These are phyloP conservation scores for Inga leiocalycina DNA, from an alignment of 306 rosid genomes.

Conservation along the genomic window DNA sequence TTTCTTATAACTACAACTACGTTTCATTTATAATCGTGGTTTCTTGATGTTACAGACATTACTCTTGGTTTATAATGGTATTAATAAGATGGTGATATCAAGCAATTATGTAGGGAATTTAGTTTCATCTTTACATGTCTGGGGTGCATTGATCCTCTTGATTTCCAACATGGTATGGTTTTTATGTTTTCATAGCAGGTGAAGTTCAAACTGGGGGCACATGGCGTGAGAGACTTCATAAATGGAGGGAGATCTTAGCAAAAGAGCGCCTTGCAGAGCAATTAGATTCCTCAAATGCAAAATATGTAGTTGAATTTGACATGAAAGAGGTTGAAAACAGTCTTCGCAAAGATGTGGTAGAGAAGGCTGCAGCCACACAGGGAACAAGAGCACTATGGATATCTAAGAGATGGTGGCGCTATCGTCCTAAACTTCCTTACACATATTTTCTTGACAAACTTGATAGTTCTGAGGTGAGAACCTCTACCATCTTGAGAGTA, in stretches of 20 bases:
- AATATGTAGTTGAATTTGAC: slow-evolving; percentile 88
- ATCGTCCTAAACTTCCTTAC: slow-evolving; percentile 94
- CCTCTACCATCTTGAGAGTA: neutral
- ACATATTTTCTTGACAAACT: slow-evolving; percentile 87
- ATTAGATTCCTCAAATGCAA: slow-evolving; percentile 64
- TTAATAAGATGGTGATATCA: slow-evolving; percentile 29
- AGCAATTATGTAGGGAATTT: slow-evolving; percentile 17
- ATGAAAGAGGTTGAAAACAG: slow-evolving; percentile 98
- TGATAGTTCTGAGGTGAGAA: slow-evolving; percentile 83
- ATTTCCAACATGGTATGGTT: neutral
- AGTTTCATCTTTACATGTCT: slow-evolving; percentile 19
- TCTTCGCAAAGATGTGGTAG: slow-evolving; percentile 87
- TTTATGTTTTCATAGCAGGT: slow-evolving; percentile 43
- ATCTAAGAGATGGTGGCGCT: slow-evolving; percentile 96
- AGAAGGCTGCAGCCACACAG: slow-evolving; percentile 56
- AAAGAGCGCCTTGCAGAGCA: slow-evolving; percentile 66
- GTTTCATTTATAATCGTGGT: neutral
- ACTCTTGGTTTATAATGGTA: slow-evolving; percentile 21
- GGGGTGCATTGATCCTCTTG: slow-evolving; percentile 4
- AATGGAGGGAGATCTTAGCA: slow-evolving; percentile 79
- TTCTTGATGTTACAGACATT: slow-evolving; percentile 4
- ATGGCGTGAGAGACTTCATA: slow-evolving; percentile 84
- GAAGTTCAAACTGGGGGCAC: slow-evolving; percentile 55
- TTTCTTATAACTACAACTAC: neutral
- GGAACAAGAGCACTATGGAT: slow-evolving; percentile 89